Evolutionary conservation across 2,329 filamentous ascomycete species (phyloP), one percentile per base, ranked within the genome.

Genomic region (Cladophialophora carrionii): DNA sequence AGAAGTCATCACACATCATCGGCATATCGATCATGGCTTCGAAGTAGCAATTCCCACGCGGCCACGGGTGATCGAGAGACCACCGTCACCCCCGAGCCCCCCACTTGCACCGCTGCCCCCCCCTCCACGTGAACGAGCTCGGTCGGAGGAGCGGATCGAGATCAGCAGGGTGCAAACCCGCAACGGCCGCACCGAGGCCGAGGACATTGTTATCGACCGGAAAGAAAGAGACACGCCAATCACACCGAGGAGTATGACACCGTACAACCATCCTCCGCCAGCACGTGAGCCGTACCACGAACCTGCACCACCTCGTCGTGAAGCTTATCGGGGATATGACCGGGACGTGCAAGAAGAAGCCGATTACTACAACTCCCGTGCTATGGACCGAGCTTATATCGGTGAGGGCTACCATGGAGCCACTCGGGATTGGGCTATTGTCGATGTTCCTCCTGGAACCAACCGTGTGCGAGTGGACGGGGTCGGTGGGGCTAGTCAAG

Each of bases 1-100:
- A 73, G 91, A 96, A 74, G 88, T 96, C 64, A 93, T 96, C 70
- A 96, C 91, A 0, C 91, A 95, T 78, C 94, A 95, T 75, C 85
- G 88, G 64, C 90, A 94, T 74, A 89, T 96, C 71, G 90, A 96
- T 74, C 91, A 96, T 78, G 92, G 90, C 91, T 72, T 68, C 53
- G 70, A 72, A 57, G 61, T 72, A 22, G 48, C 61, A 5, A 63
- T 70, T 43, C 62, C 67, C 14, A 62, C 71, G 81, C 75, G 87
- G 76, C 37, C 64, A 46, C 58, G 64, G n/a, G 62, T 59, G 24
- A 62, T 62, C 41, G 67, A 61, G 24, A 57, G 55, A 14, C 63
- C 79, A 26, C 81, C 80, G 20, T 79, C 77, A 8, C 80, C 80
- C 31, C 74, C 74, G 29, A 76, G 74, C 31, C 72, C 74, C 41